Evolutionary conservation across 2,329 filamentous ascomycete species (phyloP).

Genomic region (Acephala macrosclerotiorum): DNA sequence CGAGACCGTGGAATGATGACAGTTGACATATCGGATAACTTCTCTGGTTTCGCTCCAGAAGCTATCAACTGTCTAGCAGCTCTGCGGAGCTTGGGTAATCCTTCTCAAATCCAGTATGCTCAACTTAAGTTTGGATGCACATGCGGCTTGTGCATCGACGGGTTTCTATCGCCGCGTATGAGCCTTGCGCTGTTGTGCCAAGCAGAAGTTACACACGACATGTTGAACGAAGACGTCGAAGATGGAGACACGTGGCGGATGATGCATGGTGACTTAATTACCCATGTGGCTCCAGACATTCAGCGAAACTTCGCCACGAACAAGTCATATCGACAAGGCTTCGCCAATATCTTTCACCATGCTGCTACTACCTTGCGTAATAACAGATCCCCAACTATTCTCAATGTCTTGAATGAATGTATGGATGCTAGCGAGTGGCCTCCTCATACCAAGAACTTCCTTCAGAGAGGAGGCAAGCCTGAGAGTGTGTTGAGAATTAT

Average conservation of each 20-base stretch:
- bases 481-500: slow-evolving; percentile 22
- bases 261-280: too few species aligned
- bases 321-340: slow-evolving; percentile 46
- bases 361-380: slow-evolving; percentile 37
- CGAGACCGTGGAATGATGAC: slow-evolving; percentile 26
- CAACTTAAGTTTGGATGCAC: slow-evolving; percentile 48
- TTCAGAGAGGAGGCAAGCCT: too few species aligned
- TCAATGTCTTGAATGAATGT: slow-evolving; percentile 22
- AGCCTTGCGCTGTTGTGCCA: slow-evolving; percentile 41
- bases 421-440: slow-evolving; percentile 11
- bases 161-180: slow-evolving; percentile 50
- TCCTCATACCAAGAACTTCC: too few species aligned
- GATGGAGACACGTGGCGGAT: slow-evolving; percentile 32
- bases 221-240: slow-evolving; percentile 32
- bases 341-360: slow-evolving; percentile 44
- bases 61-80: slow-evolving; percentile 41
- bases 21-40: slow-evolving; percentile 42
- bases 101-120: slow-evolving; percentile 25
- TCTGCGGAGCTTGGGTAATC: slow-evolving; percentile 33
- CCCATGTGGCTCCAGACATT: slow-evolving; percentile 22
- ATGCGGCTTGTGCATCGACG: slow-evolving; percentile 47
- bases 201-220: slow-evolving; percentile 40
- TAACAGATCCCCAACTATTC: slow-evolving; percentile 20
- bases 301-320: slow-evolving; percentile 44
- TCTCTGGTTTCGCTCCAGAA: slow-evolving; percentile 41